Evolutionary conservation across 139 green algal genomes (phyloP).

Genomic region (Coelastrella sp.): DNA sequence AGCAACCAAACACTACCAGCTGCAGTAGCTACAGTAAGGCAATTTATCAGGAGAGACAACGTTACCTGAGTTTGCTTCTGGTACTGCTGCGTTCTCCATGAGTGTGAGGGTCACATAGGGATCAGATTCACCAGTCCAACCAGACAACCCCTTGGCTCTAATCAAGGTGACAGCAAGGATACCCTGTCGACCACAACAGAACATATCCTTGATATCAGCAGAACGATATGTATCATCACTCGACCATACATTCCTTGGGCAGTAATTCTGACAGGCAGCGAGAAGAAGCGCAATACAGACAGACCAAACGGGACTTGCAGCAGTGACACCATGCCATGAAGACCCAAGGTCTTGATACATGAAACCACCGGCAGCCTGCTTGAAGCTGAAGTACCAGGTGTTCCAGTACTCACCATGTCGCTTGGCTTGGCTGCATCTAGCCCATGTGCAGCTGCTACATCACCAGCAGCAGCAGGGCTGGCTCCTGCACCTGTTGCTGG

Average conservation of each 20-base stretch:
- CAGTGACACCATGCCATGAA: too few species aligned
- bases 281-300: too few species aligned
- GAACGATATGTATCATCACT: too few species aligned
- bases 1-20: too few species aligned
- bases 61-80: neutral
- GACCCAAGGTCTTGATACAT: too few species aligned
- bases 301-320: too few species aligned
- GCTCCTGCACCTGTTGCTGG: conserved; percentile 14
- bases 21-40: too few species aligned
- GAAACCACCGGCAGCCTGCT: neutral
- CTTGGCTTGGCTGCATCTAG: neutral
- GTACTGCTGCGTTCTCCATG: neutral
- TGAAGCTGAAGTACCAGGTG: too few species aligned
- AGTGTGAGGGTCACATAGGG: conserved; percentile 40
- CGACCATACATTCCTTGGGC: too few species aligned
- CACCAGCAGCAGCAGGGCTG: neutral
- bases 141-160: conserved; percentile 14
- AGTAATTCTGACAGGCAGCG: too few species aligned
- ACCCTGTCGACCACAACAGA: conserved; percentile 11
- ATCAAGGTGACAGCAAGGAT: conserved; percentile 43
- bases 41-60: too few species aligned
- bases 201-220: too few species aligned
- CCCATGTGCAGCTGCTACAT: neutral
- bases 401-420: conserved; percentile 23
- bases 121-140: conserved; percentile 40